Conservation (phyloP, 2,329 filamentous ascomycete genomes). For the Aspergillus sp. region DNA sequence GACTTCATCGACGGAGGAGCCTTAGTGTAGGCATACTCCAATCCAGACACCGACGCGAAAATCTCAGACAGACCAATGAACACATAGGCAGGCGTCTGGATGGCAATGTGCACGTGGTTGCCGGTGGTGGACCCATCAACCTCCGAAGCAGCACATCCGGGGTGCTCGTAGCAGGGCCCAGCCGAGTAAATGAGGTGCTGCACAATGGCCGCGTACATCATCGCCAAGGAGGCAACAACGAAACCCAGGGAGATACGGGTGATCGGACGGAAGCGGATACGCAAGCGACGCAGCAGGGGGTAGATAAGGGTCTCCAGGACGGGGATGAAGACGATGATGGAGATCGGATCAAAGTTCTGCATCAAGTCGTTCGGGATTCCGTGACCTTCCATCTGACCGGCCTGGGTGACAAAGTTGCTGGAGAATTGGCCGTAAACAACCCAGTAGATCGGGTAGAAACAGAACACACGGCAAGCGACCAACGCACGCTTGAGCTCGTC, state of each 20-base stretch:
- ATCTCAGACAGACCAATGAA: constrained; percentile 57
- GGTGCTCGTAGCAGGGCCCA: constrained; percentile 54
- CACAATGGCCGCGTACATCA: constrained; percentile 62
- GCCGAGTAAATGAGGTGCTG: constrained; percentile 59
- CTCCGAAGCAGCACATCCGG: constrained; percentile 36
- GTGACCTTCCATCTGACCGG: constrained; percentile 62
- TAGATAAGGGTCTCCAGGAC: constrained; percentile 70
- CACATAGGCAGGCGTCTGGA: constrained; percentile 49
- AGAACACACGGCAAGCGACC: constrained; percentile 69
- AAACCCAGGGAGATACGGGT: constrained; percentile 75
- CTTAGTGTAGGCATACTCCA: constrained; percentile 75
- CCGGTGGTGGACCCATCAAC: constrained; percentile 36
- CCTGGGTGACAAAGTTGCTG: constrained; percentile 68
- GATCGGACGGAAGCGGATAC: constrained; percentile 71
- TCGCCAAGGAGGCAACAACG: constrained; percentile 63
- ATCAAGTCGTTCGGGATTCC: constrained; percentile 78
- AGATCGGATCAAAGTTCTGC: constrained; percentile 73
- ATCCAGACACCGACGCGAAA: constrained; percentile 65
- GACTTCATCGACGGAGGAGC: constrained; percentile 70
- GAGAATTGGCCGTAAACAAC: constrained; percentile 69
- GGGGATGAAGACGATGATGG: constrained; percentile 74
- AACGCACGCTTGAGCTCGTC: constrained; percentile 70
- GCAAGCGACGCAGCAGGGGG: constrained; percentile 64
- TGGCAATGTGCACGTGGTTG: constrained; percentile 49
- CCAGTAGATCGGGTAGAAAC: constrained; percentile 71